Percentiles rank a stretch among this genome's conserved stretches.
These are phyloP conservation scores for Paulownia fortunei DNA, from an alignment of 257 asterid genomes.

Conservation along the genomic window DNA sequence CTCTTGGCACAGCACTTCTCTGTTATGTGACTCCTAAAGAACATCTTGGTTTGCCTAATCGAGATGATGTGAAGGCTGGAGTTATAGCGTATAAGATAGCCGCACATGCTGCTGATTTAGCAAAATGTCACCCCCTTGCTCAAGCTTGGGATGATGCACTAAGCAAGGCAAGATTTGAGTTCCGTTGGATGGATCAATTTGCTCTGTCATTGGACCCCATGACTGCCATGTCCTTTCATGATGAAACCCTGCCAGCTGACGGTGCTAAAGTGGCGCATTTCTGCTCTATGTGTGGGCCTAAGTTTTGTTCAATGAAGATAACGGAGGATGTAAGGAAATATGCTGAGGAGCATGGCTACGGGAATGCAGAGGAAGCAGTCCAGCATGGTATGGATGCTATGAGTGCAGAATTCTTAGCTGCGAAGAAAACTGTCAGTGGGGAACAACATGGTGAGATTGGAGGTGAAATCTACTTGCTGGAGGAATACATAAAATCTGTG, in stretches of 20 bases:
- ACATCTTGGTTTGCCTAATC: slow-evolving; percentile 87
- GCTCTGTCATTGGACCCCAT: slow-evolving; percentile 91
- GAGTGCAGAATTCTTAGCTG: slow-evolving; percentile 90
- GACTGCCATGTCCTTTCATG: slow-evolving; percentile 95
- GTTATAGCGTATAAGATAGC: slow-evolving; percentile 91
- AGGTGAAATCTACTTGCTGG: slow-evolving; percentile 94
- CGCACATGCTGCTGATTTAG: slow-evolving; percentile 93
- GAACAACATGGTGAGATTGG: slow-evolving; percentile 97
- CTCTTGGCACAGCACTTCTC: slow-evolving; percentile 93
- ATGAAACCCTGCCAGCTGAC: slow-evolving; percentile 90
- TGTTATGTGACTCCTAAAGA: slow-evolving; percentile 96
- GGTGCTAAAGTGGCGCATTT: slow-evolving; percentile 99
- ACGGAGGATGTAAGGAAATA: slow-evolving; percentile 93
- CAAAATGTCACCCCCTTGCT: slow-evolving; percentile 86
- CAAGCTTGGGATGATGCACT: slow-evolving; percentile 95
- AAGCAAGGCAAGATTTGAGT: slow-evolving; percentile 97
- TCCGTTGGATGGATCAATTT: slow-evolving; percentile 96
- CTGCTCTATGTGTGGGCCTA: slow-evolving; percentile 98
- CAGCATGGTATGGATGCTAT: slow-evolving; percentile 88
- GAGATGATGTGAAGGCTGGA: slow-evolving; percentile 87
- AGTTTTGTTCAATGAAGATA: slow-evolving; percentile 96
- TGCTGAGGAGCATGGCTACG: slow-evolving; percentile 96
- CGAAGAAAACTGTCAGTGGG: slow-evolving; percentile 86
- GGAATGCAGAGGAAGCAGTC: slow-evolving; percentile 88
- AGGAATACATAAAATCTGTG: slow-evolving; percentile 48